phyloP scores from a whole-genome alignment of 176 grass and related monocot species.

The Bonia amplexicaulis region DNA sequence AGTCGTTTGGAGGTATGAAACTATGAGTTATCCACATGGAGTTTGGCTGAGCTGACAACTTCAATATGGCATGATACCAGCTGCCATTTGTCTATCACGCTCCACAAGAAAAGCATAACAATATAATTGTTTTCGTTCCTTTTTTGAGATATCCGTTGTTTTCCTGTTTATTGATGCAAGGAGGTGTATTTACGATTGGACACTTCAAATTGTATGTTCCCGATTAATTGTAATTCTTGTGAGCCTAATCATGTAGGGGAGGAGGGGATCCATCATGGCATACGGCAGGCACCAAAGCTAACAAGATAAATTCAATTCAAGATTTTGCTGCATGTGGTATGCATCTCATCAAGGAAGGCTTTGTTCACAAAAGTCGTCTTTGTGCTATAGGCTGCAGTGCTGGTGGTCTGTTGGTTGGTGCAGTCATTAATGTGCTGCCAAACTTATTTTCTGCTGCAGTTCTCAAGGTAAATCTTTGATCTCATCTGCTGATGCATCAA shows the following conservation, averaged over 20 bases:
- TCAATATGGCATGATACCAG: background rate
- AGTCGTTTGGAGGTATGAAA: background rate
- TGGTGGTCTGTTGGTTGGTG: constrained; percentile 71
- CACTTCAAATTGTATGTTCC: background rate
- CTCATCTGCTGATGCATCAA: background rate
- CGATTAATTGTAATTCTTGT: constrained; percentile 21
- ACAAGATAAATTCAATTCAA: constrained; percentile 82
- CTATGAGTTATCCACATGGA: background rate
- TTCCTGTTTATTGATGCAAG: background rate
- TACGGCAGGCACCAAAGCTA: constrained; percentile 64
- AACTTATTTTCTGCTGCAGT: constrained; percentile 88
- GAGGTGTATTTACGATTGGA: background rate
- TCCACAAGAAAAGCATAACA: constrained; percentile 1
- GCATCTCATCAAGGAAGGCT: constrained; percentile 75
- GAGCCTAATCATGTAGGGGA: constrained; percentile 52
- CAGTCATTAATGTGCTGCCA: constrained; percentile 66
- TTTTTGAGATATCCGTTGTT: background rate
- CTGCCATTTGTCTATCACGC: background rate
- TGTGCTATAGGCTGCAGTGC: constrained; percentile 82
- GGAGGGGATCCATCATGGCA: constrained; percentile 72
- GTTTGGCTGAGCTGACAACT: background rate
- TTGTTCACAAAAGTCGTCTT: constrained; percentile 76
- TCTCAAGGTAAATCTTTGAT: constrained; percentile 63
- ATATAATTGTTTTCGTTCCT: background rate
- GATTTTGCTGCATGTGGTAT: constrained; percentile 73